Evolutionary conservation across 345 rosid genomes (phyloP), one percentile per base, ranked within the genome.

Genomic region (Noccaea bulbosa): DNA sequence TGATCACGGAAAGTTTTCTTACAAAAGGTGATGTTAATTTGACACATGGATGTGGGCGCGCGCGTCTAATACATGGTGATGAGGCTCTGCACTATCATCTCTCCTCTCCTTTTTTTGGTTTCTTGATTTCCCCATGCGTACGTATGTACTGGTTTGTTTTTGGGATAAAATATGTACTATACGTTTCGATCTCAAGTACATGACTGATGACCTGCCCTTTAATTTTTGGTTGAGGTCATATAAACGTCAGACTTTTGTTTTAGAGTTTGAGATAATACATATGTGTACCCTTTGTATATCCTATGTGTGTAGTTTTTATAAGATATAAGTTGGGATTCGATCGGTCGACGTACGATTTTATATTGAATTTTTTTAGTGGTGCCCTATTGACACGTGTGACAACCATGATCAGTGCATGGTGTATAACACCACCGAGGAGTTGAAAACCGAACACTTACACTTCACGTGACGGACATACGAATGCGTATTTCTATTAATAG

Each of bases 401-500:
- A 6, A 43, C 12, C 20, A 33, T 43, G 62, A 11, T 43, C 37
- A 44, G 30, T 27, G 30, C 30, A 4, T 10, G 61, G 8, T 11
- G 16, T 60, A 33, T 46, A n/a, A 47, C 38, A 50, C 35, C 27
- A 41, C 24, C 15, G 69, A 62, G 57, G 53, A 47, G 64, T 44
- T 62, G 53, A 33, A 22, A 33, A 41, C 46, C n/a, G 53, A 60
- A 70, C 11, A 20, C 8, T 12, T 20, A 49, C 4, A 49, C 33
- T 32, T 41, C 62, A 54, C 55, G 64, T 45, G 72, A 37, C 11
- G 56, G 24, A 9, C 32, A n/a, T 58, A 7, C 11, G 44, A 30
- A 10, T 60, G 52, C 67, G 27, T 49, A 59, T 20, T 43, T 62
- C 27, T 62, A 33, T 43, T 52, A 17, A 41, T 20, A 51, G 30